Percentiles rank a stretch among this genome's conserved stretches.
These are phyloP conservation scores for Claviceps sp. DNA, from an alignment of 2,329 filamentous ascomycete genomes.

Conservation along the genomic window DNA sequence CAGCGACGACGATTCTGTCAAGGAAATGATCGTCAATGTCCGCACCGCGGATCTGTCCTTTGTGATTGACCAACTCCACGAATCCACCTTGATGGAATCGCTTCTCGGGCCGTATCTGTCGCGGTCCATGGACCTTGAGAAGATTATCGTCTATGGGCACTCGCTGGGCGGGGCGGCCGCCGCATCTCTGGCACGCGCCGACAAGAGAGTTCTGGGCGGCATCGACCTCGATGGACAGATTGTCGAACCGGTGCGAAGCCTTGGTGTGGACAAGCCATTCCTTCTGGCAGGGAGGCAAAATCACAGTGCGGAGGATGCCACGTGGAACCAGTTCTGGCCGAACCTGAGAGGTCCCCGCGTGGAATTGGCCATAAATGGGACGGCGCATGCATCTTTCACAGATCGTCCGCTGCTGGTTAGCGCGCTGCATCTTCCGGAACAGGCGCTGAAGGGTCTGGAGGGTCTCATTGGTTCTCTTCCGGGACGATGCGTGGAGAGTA, in stretches of 20 bases:
- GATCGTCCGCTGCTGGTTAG: conserved; percentile 17
- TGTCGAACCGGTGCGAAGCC: conserved; percentile 10
- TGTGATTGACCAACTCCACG: conserved; percentile 19
- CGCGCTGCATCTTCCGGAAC: conserved; percentile 11
- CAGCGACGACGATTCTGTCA: conserved; percentile 6
- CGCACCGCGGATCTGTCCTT: conserved; percentile 24
- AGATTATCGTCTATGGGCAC: conserved; percentile 20
- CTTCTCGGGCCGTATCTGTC: conserved; percentile 8
- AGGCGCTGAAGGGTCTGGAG: conserved; percentile 2
- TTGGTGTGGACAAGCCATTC: conserved; percentile 13
- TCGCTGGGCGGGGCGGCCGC: conserved; percentile 26
- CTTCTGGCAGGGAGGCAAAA: conserved; percentile 15
- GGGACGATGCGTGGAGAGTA: conserved; percentile 8
- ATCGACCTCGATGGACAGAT: conserved; percentile 28
- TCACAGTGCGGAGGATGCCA: conserved; percentile 17
- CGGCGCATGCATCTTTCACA: conserved; percentile 19
- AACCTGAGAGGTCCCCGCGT: conserved; percentile 13
- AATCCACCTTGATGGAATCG: conserved; percentile 7
- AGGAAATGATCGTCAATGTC: conserved; percentile 7
- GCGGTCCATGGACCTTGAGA: conserved; percentile 12
- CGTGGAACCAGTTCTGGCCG: conserved; percentile 19
- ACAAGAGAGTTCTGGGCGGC: conserved; percentile 18
- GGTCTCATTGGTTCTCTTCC: conserved; percentile 9
- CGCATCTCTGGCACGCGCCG: conserved; percentile 7
- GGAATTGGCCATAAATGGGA: conserved; percentile 13